A percentile compares a stretch with the other conserved stretches of the same genome.
These are phyloP conservation scores for Isatis lusitanica DNA, from an alignment of 441 rosid genomes.

Conservation along the genomic window DNA sequence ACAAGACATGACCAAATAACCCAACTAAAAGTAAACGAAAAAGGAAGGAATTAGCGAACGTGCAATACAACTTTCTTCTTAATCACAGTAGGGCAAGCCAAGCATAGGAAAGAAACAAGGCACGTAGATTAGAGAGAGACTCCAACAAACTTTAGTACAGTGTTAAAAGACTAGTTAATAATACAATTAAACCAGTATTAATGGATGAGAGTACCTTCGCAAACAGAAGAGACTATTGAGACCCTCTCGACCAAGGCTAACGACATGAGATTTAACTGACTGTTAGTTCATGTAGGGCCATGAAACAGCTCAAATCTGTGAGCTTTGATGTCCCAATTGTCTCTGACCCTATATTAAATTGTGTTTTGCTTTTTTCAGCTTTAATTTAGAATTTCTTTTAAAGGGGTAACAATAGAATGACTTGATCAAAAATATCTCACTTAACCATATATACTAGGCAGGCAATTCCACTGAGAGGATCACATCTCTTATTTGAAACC, in stretches of 20 bases:
- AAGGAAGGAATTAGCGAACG: background rate
- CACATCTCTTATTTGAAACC: too few species aligned
- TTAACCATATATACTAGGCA: background rate
- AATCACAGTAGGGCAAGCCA: conserved; percentile 17
- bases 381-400: background rate
- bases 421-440: background rate
- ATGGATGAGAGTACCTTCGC: conserved; percentile 24
- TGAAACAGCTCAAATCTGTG: conserved; percentile 15
- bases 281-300: conserved; percentile 24
- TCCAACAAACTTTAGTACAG: conserved; percentile 25
- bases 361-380: background rate
- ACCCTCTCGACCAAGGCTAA: conserved; percentile 21
- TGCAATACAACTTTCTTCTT: background rate
- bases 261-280: conserved; percentile 14
- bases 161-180: conserved; percentile 22
- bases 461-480: background rate
- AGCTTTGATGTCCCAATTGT: conserved; percentile 2
- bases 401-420: background rate
- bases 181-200: conserved; percentile 1
- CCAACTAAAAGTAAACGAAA: conserved; percentile 25
- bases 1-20: conserved; percentile 1
- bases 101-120: conserved; percentile 23
- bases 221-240: conserved; percentile 6
- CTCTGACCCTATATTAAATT: background rate
- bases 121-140: conserved; percentile 16